Percentiles rank a stretch among this genome's conserved stretches.
Conservation (phyloP, 148 eudicot species). For the Cornus suecica region DNA sequence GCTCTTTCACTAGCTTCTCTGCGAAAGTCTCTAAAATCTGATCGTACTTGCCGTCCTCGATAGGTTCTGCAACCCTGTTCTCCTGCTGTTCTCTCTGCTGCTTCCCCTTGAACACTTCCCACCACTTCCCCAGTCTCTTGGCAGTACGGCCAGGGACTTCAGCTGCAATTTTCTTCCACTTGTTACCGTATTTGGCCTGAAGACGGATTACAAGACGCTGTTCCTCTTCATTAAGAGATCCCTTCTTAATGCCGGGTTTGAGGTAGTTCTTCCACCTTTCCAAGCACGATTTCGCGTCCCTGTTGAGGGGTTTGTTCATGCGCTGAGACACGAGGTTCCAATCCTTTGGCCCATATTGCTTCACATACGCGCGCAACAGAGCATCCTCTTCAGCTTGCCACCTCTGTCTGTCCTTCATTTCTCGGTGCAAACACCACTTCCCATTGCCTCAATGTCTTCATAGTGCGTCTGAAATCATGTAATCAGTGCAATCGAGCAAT, state of each 20-base stretch:
- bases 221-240: slow-evolving; percentile 63
- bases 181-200: slow-evolving; percentile 67
- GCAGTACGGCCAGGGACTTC: slow-evolving; percentile 72
- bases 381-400: slow-evolving; percentile 75
- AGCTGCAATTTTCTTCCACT: slow-evolving; percentile 70
- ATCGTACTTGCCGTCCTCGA: slow-evolving; percentile 66
- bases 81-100: slow-evolving; percentile 62
- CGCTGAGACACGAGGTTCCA: slow-evolving; percentile 73
- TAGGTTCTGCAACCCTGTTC: slow-evolving; percentile 46
- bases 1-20: slow-evolving; percentile 74
- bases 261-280: slow-evolving; percentile 76
- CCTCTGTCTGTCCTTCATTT: slow-evolving; percentile 74
- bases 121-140: slow-evolving; percentile 74
- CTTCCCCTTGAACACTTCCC: slow-evolving; percentile 93
- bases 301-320: slow-evolving; percentile 49
- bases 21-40: slow-evolving; percentile 70
- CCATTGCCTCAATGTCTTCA: slow-evolving; percentile 55
- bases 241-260: slow-evolving; percentile 65
- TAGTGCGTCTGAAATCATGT: slow-evolving; percentile 31
- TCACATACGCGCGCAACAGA: slow-evolving; percentile 50
- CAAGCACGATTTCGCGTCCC: slow-evolving; percentile 65
- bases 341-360: slow-evolving; percentile 63
- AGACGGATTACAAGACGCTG: slow-evolving; percentile 58
- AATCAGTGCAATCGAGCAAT: neutral
- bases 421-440: slow-evolving; percentile 24